phyloP scores from a whole-genome alignment of 192 early-diverging fungal species.

The Entomortierella chlamydospora region DNA sequence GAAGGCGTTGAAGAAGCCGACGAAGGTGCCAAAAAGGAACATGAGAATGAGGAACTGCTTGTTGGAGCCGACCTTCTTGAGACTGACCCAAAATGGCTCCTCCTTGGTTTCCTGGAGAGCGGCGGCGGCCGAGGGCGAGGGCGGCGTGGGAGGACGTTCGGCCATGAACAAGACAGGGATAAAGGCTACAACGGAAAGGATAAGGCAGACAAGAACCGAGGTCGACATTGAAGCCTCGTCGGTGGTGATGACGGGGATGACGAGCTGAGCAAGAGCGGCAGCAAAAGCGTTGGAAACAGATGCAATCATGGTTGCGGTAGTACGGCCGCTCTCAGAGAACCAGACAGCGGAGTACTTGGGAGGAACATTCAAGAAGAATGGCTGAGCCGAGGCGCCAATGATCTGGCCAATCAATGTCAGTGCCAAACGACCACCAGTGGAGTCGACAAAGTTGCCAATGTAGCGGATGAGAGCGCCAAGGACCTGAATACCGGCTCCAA shows the following conservation, averaged over 20 bases:
- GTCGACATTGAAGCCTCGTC: constrained; percentile 34
- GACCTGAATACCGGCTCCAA: constrained; percentile 55
- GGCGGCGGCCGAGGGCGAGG: constrained; percentile 59
- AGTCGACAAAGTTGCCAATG: constrained; percentile 52
- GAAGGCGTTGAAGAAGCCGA: constrained; percentile 62
- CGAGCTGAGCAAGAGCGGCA: constrained; percentile 61
- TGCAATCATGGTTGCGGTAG: constrained; percentile 63
- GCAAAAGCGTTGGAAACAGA: constrained; percentile 61
- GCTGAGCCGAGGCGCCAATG: constrained; percentile 61
- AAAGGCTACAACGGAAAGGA: constrained; percentile 49
- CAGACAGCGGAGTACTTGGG: constrained; percentile 68
- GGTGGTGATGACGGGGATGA: constrained; percentile 59
- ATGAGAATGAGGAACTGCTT: constrained; percentile 61
- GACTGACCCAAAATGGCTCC: constrained; percentile 50
- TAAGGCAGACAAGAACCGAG: constrained; percentile 58
- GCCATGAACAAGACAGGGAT: constrained; percentile 60
- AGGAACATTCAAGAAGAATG: constrained; percentile 66
- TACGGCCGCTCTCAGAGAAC: constrained; percentile 62
- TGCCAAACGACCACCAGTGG: constrained; percentile 50
- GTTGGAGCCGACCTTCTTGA: constrained; percentile 57
- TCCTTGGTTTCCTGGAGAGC: constrained; percentile 38
- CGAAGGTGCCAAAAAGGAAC: constrained; percentile 60
- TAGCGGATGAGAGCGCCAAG: constrained; percentile 63
- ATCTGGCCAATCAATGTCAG: constrained; percentile 63
- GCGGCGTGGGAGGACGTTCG: constrained; percentile 60